phyloP scores from a whole-genome alignment of 2,329 filamentous ascomycete genomes.

The Harringtonia aguacate region DNA sequence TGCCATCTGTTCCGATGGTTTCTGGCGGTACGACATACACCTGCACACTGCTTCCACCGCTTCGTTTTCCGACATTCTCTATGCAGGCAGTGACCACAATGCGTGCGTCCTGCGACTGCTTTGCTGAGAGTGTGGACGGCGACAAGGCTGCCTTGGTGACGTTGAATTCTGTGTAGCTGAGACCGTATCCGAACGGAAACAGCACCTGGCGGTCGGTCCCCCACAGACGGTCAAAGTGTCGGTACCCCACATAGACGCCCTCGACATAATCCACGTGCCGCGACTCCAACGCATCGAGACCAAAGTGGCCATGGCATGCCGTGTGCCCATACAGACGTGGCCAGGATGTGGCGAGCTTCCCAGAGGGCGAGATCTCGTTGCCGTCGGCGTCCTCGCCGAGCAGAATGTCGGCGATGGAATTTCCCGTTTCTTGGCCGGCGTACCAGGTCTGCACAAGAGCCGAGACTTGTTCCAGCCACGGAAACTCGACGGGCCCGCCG shows the following conservation, averaged over 20 bases:
- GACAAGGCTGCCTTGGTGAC: conserved; percentile 26
- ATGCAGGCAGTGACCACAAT: conserved; percentile 38
- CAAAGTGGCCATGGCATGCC: conserved; percentile 57
- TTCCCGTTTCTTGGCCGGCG: conserved; percentile 75
- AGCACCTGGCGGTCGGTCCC: conserved; percentile 17
- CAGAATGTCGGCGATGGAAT: conserved; percentile 67
- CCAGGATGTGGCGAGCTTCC: conserved; percentile 55
- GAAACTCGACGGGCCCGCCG: conserved; percentile 64
- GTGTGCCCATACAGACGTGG: conserved; percentile 53
- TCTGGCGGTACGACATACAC: conserved; percentile 35
- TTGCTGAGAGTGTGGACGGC: not conserved
- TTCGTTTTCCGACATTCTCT: conserved; percentile 47
- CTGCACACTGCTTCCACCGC: conserved; percentile 46
- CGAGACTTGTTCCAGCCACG: conserved; percentile 46
- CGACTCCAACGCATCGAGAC: conserved; percentile 41
- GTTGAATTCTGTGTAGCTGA: conserved; percentile 17
- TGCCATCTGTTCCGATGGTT: not conserved
- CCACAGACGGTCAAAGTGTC: conserved; percentile 50
- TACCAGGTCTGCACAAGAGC: conserved; percentile 72
- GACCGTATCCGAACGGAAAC: conserved; percentile 17
- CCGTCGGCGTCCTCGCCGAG: conserved; percentile 64
- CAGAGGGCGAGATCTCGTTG: too few species aligned
- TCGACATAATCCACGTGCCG: conserved; percentile 56
- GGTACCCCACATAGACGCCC: conserved; percentile 62
- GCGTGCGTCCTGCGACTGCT: too few species aligned